Conservation (phyloP, 495 filamentous ascomycete species). For the Lasiosphaeriaceae sp. region DNA sequence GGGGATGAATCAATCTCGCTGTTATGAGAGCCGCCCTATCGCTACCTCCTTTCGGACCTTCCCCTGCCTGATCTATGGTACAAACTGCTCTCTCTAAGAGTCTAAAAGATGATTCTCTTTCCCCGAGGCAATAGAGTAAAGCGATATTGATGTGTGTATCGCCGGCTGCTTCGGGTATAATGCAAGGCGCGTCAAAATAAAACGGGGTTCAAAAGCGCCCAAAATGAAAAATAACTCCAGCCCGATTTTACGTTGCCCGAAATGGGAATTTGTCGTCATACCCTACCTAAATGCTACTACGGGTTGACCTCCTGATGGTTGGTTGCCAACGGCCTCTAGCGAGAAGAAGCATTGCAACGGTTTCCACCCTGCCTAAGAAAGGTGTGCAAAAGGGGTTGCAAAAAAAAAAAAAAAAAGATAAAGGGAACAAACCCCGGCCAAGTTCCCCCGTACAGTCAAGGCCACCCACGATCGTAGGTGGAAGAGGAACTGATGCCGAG, state of each 20-base stretch:
- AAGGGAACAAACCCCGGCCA: not conserved
- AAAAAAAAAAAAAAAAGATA: not conserved
- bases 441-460: too few relatives aligned
- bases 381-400: too few relatives aligned
- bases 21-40: not conserved
- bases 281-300: too few relatives aligned
- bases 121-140: not conserved
- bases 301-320: too few relatives aligned
- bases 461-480: too few relatives aligned
- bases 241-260: not conserved
- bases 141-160: too few relatives aligned
- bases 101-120: not conserved
- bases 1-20: not conserved
- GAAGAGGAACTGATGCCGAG: too few relatives aligned
- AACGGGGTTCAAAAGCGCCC: not conserved
- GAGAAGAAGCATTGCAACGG: too few relatives aligned
- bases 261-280: not conserved
- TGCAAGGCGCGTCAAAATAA: conserved; percentile 4
- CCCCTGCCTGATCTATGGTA: conserved; percentile 1
- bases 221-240: conserved; percentile 4
- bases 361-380: too few relatives aligned
- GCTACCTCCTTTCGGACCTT: not conserved
- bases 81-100: not conserved
- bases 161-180: conserved; percentile 1
- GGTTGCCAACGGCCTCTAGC: too few relatives aligned